These are phyloP conservation scores for Gracilaria gracilis DNA, from an alignment of 23 red algal genomes.

Conservation along the genomic window DNA sequence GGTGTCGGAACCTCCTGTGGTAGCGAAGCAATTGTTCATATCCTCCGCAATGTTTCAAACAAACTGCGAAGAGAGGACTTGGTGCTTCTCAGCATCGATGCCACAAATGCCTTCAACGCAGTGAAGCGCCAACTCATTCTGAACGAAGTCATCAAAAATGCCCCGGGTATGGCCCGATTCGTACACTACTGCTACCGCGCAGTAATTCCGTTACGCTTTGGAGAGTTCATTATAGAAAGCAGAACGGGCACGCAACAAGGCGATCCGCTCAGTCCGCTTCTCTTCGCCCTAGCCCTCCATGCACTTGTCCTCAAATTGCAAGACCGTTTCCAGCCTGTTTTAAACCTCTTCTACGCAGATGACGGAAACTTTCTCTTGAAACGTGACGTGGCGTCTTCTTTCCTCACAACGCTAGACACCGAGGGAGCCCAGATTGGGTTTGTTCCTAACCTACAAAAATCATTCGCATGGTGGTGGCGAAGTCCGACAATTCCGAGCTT, in stretches of 20 bases:
- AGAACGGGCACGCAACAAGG: conserved; percentile 40
- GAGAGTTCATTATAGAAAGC: background rate
- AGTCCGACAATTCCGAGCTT: no score
- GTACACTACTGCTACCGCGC: conserved; percentile 21
- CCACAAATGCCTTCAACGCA: conserved; percentile 13
- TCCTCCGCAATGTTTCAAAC: background rate
- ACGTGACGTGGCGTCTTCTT: background rate
- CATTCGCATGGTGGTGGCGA: background rate
- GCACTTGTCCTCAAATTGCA: conserved; percentile 12
- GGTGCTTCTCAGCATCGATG: conserved; percentile 15
- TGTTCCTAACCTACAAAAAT: background rate
- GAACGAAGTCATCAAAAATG: background rate
- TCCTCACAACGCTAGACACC: background rate
- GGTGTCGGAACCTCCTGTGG: no score
- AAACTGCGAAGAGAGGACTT: background rate
- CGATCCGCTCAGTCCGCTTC: conserved; percentile 33
- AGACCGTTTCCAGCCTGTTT: background rate
- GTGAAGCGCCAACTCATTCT: conserved; percentile 22
- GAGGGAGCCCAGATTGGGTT: background rate
- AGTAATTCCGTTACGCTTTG: background rate
- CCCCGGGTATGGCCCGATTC: background rate
- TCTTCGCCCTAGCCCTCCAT: conserved; percentile 9
- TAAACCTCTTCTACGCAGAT: conserved; percentile 34
- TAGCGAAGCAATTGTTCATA: no score
- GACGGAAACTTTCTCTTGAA: background rate